phyloP scores from a whole-genome alignment of 352 stramenopile genomes.

The Phytophthora idaei region DNA sequence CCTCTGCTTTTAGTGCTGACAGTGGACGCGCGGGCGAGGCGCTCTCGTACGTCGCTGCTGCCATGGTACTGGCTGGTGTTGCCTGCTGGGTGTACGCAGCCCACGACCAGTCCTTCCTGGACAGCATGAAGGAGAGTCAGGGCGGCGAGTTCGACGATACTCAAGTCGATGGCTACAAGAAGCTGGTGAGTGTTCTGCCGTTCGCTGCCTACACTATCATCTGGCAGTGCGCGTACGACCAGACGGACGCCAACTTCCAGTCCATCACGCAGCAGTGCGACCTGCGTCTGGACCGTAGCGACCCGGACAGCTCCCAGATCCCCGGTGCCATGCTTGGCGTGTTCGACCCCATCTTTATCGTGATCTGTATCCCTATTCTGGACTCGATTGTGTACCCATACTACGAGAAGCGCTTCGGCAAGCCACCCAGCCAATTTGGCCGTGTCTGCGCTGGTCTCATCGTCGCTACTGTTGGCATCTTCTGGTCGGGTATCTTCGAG shows the following conservation, averaged over 20 bases:
- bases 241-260: slow-evolving; percentile 89
- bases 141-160: slow-evolving; percentile 77
- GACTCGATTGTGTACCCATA: slow-evolving; percentile 78
- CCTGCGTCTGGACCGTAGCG: slow-evolving; percentile 49
- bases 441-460: slow-evolving; percentile 80
- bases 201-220: slow-evolving; percentile 91
- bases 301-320: slow-evolving; percentile 54
- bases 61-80: slow-evolving; percentile 45
- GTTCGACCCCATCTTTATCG: slow-evolving; percentile 73
- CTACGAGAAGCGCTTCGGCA: slow-evolving; percentile 58
- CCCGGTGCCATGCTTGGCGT: slow-evolving; percentile 81
- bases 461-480: slow-evolving; percentile 78
- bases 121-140: slow-evolving; percentile 46
- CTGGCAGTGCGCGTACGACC: slow-evolving; percentile 88
- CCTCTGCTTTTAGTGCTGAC: slow-evolving; percentile 55
- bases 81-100: slow-evolving; percentile 77
- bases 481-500: slow-evolving; percentile 86
- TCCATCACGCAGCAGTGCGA: slow-evolving; percentile 88
- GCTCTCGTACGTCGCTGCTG: slow-evolving; percentile 57
- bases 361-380: slow-evolving; percentile 69
- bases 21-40: slow-evolving; percentile 25
- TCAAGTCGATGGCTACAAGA: slow-evolving; percentile 74
- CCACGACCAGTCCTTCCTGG: slow-evolving; percentile 64
- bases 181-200: slow-evolving; percentile 82
- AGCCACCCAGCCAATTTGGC: slow-evolving; percentile 70